Evolutionary conservation across 2,329 filamentous ascomycete species (phyloP), one percentile per base, ranked within the genome.

Genomic region (Claviceps sp.): DNA sequence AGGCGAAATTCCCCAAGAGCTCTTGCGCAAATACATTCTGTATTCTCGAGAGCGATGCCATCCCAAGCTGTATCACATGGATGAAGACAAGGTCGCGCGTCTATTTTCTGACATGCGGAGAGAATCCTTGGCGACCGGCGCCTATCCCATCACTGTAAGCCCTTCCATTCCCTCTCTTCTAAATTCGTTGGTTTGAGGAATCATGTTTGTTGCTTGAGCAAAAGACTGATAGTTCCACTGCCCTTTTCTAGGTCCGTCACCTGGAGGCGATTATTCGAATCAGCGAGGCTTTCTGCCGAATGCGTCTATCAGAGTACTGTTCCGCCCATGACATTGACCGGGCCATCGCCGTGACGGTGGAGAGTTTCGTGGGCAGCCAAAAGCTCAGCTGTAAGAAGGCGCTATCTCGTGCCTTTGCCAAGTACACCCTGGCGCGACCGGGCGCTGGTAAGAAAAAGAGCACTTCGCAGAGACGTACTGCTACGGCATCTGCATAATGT

Each of bases 311-410:
- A 0, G 93, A 98, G 59, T 97, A 95, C 73, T 95, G 91, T 69
- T 85, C 85, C 5, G 72, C 86, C 1, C 80, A 86, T 54, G 93
- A 98, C 64, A 95, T 98, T 60, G 93, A 98, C 69, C 88, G 93
- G 44, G 93, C 93, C 53, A 98, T 98, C 63, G 88, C 90, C 14
- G 93, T 98, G 6, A 95, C 93, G 0, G 88, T 98, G 2, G 90
- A 97, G 59, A 94, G 87, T 52, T 98, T 98, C 63, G 88, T 98
- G 44, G 88, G 86, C 55, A 94, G 87, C 61, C 93, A 98, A 67
- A 98, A 98, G 74, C 82, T 97, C 62, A 95, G 88, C 72, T 93
- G 88, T 72, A 98, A 97, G 78, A 96, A 95, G 75, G 89, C 93
- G 16, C 77, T 98, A 45, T 86, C 89, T 0, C 78, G 93, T 54